Evolutionary conservation across 2,329 filamentous ascomycete species (phyloP), one percentile per base, ranked within the genome.

Genomic region (Pseudocercospora macadamiae): DNA sequence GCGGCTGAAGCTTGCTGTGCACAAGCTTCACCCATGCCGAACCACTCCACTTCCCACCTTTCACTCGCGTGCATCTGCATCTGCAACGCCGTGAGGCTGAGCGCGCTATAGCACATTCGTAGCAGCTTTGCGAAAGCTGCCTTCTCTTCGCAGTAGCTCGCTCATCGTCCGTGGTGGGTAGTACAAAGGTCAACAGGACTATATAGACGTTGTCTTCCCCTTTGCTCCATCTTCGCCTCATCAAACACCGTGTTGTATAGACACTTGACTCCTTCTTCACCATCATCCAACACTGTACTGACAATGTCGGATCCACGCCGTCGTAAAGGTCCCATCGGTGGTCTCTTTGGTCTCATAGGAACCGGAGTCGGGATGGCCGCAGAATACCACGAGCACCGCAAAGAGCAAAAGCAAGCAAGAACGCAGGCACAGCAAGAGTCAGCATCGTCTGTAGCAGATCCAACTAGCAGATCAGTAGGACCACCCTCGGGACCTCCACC

Each of bases 331-430:
- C 42, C 53, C 3, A 16, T 57, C 32, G 55, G 48, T 39, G 54
- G 54, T 21, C 42, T 57, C 6, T 23, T 57, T 45, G 55, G 48
- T 30, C 44, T 59, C 14, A 48, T 71, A 9, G 66, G 68, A 21
- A 57, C 59, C 12, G 68, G 69, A 23, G 60, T 72, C 14, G 69
- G 68, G 10, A 60, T 69, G 16, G 70, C 63, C 14, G 60, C 65
- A 2, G 69, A 73, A 52, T 68, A 70, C 44, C 63, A 60, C 54
- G 66, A 66, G 32, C 68, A 71, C 26, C 67, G 67, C 25, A 67
- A 69, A 51, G 55, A 68, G 36, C 51, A 60, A 26, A 66, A 63
- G 49, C 59, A 63, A 53, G 59, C 63, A 4, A 39, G 62, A 7
- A 59, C 57, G 16, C 49, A 56, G 8, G 21, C 42, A 45, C 48